Percentiles rank a stretch among this genome's conserved stretches.
phyloP scores from a whole-genome alignment of 1,284 basidiomycete genomes.

The Binderoboletus segoi region DNA sequence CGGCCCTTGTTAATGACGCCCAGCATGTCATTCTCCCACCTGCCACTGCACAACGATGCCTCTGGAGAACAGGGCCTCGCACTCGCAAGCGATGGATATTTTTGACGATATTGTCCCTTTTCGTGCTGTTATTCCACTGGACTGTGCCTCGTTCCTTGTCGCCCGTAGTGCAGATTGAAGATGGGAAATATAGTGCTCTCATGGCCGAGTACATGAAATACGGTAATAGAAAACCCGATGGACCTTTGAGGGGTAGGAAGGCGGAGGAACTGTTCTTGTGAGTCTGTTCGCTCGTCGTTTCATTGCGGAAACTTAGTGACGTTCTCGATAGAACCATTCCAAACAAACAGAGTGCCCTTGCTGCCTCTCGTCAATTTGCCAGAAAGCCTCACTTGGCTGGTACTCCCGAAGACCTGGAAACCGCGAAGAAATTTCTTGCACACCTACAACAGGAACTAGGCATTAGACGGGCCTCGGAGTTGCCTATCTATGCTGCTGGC shows the following conservation, averaged over 20 bases:
- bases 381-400: conserved; percentile 57
- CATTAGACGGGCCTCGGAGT: conserved; percentile 35
- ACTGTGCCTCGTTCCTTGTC: background rate
- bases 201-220: conserved; percentile 24
- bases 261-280: conserved; percentile 36
- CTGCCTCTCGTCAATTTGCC: conserved; percentile 48
- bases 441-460: conserved; percentile 51
- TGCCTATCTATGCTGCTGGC: conserved; percentile 56
- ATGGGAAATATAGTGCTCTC: conserved; percentile 16
- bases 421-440: conserved; percentile 51
- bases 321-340: conserved; percentile 47
- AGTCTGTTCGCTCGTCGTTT: conserved; percentile 3
- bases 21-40: conserved; percentile 15
- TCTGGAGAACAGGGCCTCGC: background rate
- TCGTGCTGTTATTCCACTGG: conserved; percentile 21
- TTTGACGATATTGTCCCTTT: conserved; percentile 13
- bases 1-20: background rate
- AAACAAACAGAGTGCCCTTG: conserved; percentile 46
- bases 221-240: conserved; percentile 14
- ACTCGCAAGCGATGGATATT: conserved; percentile 17
- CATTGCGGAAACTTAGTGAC: background rate
- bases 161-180: conserved; percentile 5
- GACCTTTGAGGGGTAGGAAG: conserved; percentile 20
- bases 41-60: conserved; percentile 14
- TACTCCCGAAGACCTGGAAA: conserved; percentile 49